Conservation (phyloP, 2,329 filamentous ascomycete genomes). For the Coniochaeta pulveracea region DNA sequence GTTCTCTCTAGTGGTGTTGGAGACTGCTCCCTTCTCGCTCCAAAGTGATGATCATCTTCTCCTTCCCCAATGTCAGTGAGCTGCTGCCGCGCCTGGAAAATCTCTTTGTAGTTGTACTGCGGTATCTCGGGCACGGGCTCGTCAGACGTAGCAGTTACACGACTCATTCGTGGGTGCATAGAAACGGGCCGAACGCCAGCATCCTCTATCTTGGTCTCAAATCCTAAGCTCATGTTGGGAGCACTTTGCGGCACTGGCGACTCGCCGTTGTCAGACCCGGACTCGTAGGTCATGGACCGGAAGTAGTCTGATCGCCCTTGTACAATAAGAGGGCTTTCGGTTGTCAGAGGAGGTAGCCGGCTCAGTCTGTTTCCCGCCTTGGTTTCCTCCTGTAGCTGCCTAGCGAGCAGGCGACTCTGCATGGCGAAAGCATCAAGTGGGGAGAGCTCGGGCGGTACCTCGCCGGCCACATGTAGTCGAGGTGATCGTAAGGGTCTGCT, state of each 20-base stretch:
- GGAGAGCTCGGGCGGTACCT: slow-evolving; percentile 80
- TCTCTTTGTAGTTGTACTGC: no score
- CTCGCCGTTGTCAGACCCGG: slow-evolving; percentile 34
- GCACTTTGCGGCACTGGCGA: slow-evolving; percentile 15
- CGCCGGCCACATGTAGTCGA: slow-evolving; percentile 64
- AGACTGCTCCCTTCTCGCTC: slow-evolving; percentile 45
- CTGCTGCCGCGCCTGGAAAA: no score
- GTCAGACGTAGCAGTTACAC: slow-evolving; percentile 40
- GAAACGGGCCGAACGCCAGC: slow-evolving; percentile 52
- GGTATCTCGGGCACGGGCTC: slow-evolving; percentile 33
- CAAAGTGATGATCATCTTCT: slow-evolving; percentile 34
- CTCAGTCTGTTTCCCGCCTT: slow-evolving; percentile 71
- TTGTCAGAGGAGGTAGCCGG: slow-evolving; percentile 70
- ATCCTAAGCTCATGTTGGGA: slow-evolving; percentile 30
- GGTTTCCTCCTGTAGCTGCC: slow-evolving; percentile 64
- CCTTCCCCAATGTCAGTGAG: no score
- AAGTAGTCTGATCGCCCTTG: slow-evolving; percentile 74
- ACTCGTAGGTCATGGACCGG: slow-evolving; percentile 59
- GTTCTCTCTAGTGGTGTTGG: slow-evolving; percentile 37
- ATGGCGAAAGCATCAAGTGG: slow-evolving; percentile 91
- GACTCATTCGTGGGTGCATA: slow-evolving; percentile 65
- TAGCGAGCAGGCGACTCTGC: slow-evolving; percentile 78
- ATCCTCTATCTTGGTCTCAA: slow-evolving; percentile 47
- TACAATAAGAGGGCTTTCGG: slow-evolving; percentile 66
- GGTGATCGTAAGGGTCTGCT: slow-evolving; percentile 57